A percentile compares a stretch with the other conserved stretches of the same genome.
Evolutionary conservation across 139 green algal genomes (phyloP).

Genomic region (Dunaliella primolecta): DNA sequence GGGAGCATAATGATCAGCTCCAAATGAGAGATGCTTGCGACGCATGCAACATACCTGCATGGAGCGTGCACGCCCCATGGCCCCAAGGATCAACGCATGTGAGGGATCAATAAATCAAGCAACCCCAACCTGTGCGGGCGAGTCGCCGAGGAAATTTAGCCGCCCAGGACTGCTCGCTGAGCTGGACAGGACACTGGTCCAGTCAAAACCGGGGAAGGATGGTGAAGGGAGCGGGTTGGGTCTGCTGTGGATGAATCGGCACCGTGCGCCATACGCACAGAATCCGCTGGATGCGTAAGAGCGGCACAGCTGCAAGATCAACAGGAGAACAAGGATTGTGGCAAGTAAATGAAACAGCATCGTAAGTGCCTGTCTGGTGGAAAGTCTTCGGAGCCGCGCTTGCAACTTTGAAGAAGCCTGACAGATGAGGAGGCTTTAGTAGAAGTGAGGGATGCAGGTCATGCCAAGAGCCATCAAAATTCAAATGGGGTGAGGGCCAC

Average conservation of each 20-base stretch:
- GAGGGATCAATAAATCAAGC: no score
- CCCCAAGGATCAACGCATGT: no score
- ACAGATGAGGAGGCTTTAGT: neutral
- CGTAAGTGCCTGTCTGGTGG: neutral
- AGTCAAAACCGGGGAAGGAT: no score
- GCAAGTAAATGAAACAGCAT: neutral
- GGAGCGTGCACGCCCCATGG: no score
- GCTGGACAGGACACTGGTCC: no score
- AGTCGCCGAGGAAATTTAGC: no score
- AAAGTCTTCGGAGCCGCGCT: neutral
- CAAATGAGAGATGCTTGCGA: no score
- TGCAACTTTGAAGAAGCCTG: neutral
- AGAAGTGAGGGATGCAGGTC: neutral
- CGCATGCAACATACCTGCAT: no score
- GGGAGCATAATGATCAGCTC: no score
- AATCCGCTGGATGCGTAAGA: conserved; percentile 65
- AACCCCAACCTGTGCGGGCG: no score
- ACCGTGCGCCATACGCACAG: conserved; percentile 86
- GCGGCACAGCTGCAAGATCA: conserved; percentile 54
- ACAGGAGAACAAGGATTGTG: neutral
- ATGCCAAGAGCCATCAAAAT: neutral
- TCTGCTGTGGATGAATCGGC: conserved; percentile 80
- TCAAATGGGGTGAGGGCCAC: neutral
- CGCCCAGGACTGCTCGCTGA: no score
- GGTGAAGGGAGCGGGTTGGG: no score